These are phyloP conservation scores for Coemansia sp. DNA, from an alignment of 192 early-diverging fungal species.

Conservation along the genomic window DNA sequence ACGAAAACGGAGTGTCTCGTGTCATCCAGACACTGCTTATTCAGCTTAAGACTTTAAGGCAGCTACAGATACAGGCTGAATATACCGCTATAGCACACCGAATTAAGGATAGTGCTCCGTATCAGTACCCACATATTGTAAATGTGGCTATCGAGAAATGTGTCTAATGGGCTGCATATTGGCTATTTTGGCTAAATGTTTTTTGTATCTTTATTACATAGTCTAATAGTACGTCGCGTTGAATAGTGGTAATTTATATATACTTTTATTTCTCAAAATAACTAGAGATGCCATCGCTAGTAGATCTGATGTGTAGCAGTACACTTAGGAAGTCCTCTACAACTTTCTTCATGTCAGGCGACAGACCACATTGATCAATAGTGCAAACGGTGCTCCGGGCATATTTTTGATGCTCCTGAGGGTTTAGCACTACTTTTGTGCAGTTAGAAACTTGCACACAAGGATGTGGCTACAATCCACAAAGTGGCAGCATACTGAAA, in stretches of 20 bases:
- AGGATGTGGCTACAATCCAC: too few species aligned
- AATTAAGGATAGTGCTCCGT: not conserved
- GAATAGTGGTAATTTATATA: not conserved
- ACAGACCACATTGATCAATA: too few species aligned
- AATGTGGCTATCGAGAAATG: not conserved
- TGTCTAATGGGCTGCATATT: not conserved
- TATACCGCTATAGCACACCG: not conserved
- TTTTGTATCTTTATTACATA: not conserved
- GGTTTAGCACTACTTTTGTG: too few species aligned
- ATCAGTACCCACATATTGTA: not conserved
- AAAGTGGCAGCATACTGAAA: too few species aligned
- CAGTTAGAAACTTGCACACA: too few species aligned
- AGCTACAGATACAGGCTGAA: not conserved
- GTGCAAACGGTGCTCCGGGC: too few species aligned
- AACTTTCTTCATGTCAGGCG: constrained; percentile 27
- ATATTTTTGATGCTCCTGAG: too few species aligned
- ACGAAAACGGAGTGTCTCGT: not conserved
- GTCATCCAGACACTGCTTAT: not conserved
- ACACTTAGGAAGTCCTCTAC: constrained; percentile 16
- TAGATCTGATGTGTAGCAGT: not conserved
- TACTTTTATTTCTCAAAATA: too few species aligned
- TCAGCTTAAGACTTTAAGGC: not conserved
- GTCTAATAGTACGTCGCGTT: too few species aligned
- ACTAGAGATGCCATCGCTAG: too few species aligned
- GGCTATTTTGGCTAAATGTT: not conserved